These are phyloP conservation scores for Diaporthe caulivora DNA, from an alignment of 2,329 filamentous ascomycete species.

Conservation along the genomic window DNA sequence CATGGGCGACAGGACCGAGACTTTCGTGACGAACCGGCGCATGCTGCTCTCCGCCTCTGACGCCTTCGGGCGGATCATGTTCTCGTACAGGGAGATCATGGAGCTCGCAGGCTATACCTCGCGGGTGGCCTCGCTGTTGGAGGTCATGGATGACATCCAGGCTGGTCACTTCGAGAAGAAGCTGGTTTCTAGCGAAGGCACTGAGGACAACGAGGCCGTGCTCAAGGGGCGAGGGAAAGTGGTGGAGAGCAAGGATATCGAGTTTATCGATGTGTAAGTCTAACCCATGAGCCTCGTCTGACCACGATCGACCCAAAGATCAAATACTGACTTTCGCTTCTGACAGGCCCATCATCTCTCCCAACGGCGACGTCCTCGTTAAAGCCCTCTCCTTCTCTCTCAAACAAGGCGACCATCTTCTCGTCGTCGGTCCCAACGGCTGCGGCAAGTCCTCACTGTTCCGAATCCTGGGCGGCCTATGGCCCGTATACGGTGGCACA, in stretches of 20 bases:
- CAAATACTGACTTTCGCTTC: constrained; percentile 37
- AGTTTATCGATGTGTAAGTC: constrained; percentile 82
- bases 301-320: not conserved
- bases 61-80: constrained; percentile 96
- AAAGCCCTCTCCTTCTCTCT: constrained; percentile 89
- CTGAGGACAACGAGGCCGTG: constrained; percentile 84
- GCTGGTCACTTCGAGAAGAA: constrained; percentile 96
- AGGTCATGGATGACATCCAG: constrained; percentile 95
- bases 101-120: constrained; percentile 96
- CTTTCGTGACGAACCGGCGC: constrained; percentile 92
- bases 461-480: constrained; percentile 93
- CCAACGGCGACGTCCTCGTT: constrained; percentile 94
- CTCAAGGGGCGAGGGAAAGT: constrained; percentile 85
- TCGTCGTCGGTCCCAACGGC: constrained; percentile 96
- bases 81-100: constrained; percentile 97
- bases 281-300: not conserved
- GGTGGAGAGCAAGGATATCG: constrained; percentile 84
- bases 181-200: constrained; percentile 88
- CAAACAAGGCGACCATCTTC: constrained; percentile 86
- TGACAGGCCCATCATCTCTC: constrained; percentile 86
- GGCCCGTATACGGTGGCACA: constrained; percentile 96
- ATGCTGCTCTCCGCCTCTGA: constrained; percentile 95
- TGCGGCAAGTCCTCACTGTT: constrained; percentile 98
- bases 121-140: constrained; percentile 87
- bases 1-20: constrained; percentile 79